A percentile compares a stretch with the other conserved stretches of the same genome.
These are phyloP conservation scores for Lonicera japonica DNA, from an alignment of 129 eudicot species.

Conservation along the genomic window DNA sequence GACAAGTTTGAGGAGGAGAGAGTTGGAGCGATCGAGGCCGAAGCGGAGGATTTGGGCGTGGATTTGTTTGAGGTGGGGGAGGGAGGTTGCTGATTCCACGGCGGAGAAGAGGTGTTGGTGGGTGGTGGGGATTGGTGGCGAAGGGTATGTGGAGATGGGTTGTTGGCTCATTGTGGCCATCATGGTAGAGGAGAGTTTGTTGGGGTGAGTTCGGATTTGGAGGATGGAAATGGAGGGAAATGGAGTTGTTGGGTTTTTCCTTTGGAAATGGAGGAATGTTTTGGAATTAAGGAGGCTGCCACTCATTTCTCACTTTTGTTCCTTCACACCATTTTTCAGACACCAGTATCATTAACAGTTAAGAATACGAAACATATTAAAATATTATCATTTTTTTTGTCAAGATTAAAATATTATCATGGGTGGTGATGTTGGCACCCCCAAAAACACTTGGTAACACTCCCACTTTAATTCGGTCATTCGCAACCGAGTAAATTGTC, in stretches of 20 bases:
- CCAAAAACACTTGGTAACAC: no score
- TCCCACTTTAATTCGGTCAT: no score
- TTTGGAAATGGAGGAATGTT: neutral
- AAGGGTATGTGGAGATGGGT: neutral
- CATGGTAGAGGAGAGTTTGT: constrained; percentile 5
- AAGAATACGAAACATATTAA: no score
- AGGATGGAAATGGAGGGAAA: constrained; percentile 12
- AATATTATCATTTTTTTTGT: no score
- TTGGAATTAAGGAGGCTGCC: neutral
- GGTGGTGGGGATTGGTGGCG: constrained; percentile 7
- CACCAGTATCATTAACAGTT: no score
- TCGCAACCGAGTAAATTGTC: no score
- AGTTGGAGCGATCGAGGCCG: constrained; percentile 27
- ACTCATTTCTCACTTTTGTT: neutral
- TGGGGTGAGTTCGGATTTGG: neutral
- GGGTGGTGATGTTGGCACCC: no score
- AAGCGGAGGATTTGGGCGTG: constrained; percentile 51
- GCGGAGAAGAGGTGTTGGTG: constrained; percentile 36
- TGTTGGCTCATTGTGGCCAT: constrained; percentile 13
- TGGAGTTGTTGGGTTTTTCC: neutral
- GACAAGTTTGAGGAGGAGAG: constrained; percentile 34
- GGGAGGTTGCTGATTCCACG: constrained; percentile 33
- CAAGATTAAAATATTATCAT: no score
- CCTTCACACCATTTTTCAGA: no score
- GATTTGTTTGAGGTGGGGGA: constrained; percentile 54